A percentile compares a stretch with the other conserved stretches of the same genome.
Evolutionary conservation across 768 basidiomycete species (phyloP).

Genomic region (Termitomyces sp.): DNA sequence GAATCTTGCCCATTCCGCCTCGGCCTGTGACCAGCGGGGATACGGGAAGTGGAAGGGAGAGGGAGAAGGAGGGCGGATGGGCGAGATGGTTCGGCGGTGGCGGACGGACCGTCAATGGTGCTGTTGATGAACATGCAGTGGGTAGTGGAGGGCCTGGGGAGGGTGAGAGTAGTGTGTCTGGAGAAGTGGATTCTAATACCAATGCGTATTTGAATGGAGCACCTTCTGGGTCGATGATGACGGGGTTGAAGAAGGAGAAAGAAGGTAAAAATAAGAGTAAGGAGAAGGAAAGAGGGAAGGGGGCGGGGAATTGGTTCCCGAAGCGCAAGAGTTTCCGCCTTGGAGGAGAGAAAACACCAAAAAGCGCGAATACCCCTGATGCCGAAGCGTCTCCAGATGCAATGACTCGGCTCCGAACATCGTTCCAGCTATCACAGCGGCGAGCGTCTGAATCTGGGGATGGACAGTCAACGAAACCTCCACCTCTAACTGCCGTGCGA

Average conservation of each 20-base stretch:
- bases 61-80: constrained; percentile 3
- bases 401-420: constrained; percentile 6
- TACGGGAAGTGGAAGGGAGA: not conserved
- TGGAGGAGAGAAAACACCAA: constrained; percentile 28
- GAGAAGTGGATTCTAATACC: constrained; percentile 4
- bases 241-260: constrained; percentile 17
- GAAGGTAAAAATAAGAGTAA: constrained; percentile 14
- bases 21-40: constrained; percentile 12
- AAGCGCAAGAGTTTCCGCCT: constrained; percentile 48
- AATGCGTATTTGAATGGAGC: constrained; percentile 17
- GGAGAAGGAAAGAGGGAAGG: constrained; percentile 29
- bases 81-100: constrained; percentile 11
- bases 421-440: constrained; percentile 8
- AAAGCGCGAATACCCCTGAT: constrained; percentile 3
- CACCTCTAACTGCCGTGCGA: not conserved
- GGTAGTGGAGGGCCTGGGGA: not conserved
- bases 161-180: not conserved
- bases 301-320: constrained; percentile 38
- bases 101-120: constrained; percentile 1
- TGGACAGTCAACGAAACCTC: not conserved
- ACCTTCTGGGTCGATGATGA: not conserved
- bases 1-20: not conserved
- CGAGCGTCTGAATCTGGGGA: constrained; percentile 10
- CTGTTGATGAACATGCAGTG: not conserved
- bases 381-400: not conserved